Conservation (phyloP, 2,329 filamentous ascomycete species). For the Cryoendolithus antarcticus region DNA sequence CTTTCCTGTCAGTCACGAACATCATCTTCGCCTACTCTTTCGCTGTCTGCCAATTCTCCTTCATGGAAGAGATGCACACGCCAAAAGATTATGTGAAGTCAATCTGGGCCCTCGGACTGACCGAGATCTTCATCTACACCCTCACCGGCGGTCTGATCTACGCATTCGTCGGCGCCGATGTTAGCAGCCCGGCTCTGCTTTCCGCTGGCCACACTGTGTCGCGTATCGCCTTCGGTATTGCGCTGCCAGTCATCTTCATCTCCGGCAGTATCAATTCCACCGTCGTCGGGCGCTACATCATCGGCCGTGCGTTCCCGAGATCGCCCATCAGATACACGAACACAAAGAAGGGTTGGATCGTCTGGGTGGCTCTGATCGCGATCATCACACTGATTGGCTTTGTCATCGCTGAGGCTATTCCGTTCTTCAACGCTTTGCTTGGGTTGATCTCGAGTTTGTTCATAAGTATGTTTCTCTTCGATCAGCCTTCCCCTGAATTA, state of each 20-base stretch:
- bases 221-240: conserved; percentile 58
- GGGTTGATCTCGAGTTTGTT: conserved; percentile 52
- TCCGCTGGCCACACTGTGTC: conserved; percentile 45
- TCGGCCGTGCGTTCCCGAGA: conserved; percentile 49
- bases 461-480: conserved; percentile 28
- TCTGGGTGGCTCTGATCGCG: conserved; percentile 49
- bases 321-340: conserved; percentile 36
- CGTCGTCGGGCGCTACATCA: conserved; percentile 42
- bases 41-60: conserved; percentile 50
- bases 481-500: too few species aligned
- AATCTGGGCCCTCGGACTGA: conserved; percentile 46
- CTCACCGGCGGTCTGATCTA: conserved; percentile 58
- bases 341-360: conserved; percentile 33
- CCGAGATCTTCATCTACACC: conserved; percentile 55
- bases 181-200: conserved; percentile 54
- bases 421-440: conserved; percentile 59
- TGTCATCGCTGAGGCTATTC: conserved; percentile 60
- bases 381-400: conserved; percentile 53
- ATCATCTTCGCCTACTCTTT: conserved; percentile 55
- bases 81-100: conserved; percentile 51
- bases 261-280: conserved; percentile 62
- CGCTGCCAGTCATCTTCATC: conserved; percentile 60
- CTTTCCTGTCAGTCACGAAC: conserved; percentile 56
- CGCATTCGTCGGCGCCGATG: conserved; percentile 48
- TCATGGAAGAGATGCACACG: conserved; percentile 55